Evolutionary conservation across 1,284 basidiomycete species (phyloP).

Genomic region (Moniliophthora roreri): DNA sequence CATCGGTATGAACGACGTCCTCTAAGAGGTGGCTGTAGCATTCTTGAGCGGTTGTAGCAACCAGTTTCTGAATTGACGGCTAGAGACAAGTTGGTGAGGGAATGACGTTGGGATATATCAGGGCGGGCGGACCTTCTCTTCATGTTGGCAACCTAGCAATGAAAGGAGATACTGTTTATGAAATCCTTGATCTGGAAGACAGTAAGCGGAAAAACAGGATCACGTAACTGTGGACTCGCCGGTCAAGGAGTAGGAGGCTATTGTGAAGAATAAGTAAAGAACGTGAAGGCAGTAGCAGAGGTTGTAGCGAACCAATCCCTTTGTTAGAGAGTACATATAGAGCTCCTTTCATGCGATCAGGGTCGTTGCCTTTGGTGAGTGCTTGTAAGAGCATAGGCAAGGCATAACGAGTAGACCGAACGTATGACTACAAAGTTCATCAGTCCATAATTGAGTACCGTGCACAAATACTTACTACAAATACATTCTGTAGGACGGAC

Average conservation of each 20-base stretch:
- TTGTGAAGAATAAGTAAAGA: background rate
- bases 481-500: constrained; percentile 65
- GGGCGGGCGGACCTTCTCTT: constrained; percentile 72
- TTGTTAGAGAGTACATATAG: constrained; percentile 87
- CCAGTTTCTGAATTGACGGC: constrained; percentile 91
- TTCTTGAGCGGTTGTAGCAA: constrained; percentile 73
- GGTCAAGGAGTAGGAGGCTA: constrained; percentile 62
- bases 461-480: constrained; percentile 46
- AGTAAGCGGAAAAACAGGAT: constrained; percentile 8
- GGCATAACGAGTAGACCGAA: constrained; percentile 77
- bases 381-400: constrained; percentile 77
- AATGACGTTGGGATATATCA: background rate
- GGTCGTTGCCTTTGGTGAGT: constrained; percentile 74
- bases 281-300: constrained; percentile 8
- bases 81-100: constrained; percentile 29
- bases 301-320: constrained; percentile 62
- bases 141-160: constrained; percentile 85
- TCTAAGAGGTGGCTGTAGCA: constrained; percentile 58
- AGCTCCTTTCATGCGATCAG: constrained; percentile 95
- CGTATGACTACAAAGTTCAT: constrained; percentile 58
- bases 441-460: constrained; percentile 10
- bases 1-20: constrained; percentile 60
- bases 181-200: constrained; percentile 60
- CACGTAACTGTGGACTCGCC: constrained; percentile 39
- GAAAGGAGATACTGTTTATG: constrained; percentile 66